Base-by-base conservation (phyloP, 2,329 filamentous ascomycete species). In the Apiospora marii region DNA sequence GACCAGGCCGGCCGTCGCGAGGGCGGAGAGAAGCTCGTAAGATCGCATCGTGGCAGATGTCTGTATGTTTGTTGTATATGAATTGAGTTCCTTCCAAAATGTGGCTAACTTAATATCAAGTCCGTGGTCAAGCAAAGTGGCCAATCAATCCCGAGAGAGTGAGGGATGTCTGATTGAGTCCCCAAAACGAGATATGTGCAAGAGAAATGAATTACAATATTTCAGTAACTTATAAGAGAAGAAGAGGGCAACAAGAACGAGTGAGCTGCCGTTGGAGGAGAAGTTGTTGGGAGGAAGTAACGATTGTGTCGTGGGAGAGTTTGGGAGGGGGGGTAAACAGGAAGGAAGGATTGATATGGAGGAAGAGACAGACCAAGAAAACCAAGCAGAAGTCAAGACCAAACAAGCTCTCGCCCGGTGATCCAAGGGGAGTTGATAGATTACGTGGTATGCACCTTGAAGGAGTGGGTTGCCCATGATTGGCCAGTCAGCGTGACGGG, bases 21-120 rank as follows among this genome's bases (percentile, higher is more conserved):
- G 80, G 77, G 83, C 85, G 73, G 87, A 84, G 70, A 86, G 80
- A 73, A 90, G 74, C 76, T 83, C 76, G 74, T 83, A 81, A 43
- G 84, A 83, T 81, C 86, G 88, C 88, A 90, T 90, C 73, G 70
- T 86, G 79, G 41, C n/a, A 48, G 41, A 30, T 68, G 67, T 46
- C 53, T 64, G 53, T 37, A 30, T 37, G 64, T 43, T 61, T 41
- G 53, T 30, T 64, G 53, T 64, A 24, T 43, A 14, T 41, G 64
- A 4, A 44, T 22, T 43, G 37, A 30, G 37, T 68, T 68, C 19
- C 10, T 48, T 48, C 67, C 67, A 43, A 68, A 27, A 68, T 27
- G 8, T 37, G 58, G 58, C 49, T 51, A 51, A 41, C 37, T 41
- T 14, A 67, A 67, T 67, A 67, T 22, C 58, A 37, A 51, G 49